Percentiles rank a stretch among this genome's conserved stretches.
Conservation (phyloP, 2,329 filamentous ascomycete species). For the Tolypocladium amazonense region DNA sequence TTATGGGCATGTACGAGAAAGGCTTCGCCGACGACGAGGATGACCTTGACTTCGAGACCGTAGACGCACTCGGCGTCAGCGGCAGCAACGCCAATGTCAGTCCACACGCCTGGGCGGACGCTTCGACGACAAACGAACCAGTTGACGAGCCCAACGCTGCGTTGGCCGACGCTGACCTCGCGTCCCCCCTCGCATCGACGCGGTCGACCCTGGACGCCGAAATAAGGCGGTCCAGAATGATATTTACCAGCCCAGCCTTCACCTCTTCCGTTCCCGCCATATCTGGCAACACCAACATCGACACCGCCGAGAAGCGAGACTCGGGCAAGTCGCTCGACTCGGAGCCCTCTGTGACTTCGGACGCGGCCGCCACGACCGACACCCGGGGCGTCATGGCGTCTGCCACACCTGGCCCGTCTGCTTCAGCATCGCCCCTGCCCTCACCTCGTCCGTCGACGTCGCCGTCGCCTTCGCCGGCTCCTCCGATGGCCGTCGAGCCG, state of each 20-base stretch:
- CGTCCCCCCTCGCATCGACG: slow-evolving; percentile 8
- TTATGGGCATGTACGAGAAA: slow-evolving; percentile 60
- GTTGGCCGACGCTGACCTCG: slow-evolving; percentile 8
- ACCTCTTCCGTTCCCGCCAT: slow-evolving; percentile 28
- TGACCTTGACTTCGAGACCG: background rate
- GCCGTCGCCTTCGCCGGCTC: slow-evolving; percentile 5
- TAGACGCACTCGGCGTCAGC: background rate
- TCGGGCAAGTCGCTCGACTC: slow-evolving; percentile 39
- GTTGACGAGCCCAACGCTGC: slow-evolving; percentile 1
- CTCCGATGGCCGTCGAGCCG: slow-evolving; percentile 21
- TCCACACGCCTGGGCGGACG: slow-evolving; percentile 4
- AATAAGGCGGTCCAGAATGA: slow-evolving; percentile 28
- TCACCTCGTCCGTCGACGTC: slow-evolving; percentile 6
- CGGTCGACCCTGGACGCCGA: slow-evolving; percentile 24
- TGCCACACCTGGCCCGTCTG: background rate
- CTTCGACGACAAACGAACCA: slow-evolving; percentile 1
- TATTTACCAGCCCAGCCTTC: slow-evolving; percentile 27
- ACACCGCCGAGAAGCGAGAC: slow-evolving; percentile 31
- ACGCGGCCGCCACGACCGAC: slow-evolving; percentile 6
- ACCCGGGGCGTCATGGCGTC: background rate
- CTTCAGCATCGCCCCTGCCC: slow-evolving; percentile 4
- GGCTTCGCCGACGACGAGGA: slow-evolving; percentile 39
- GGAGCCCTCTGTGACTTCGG: slow-evolving; percentile 15
- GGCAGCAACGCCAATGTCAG: background rate
- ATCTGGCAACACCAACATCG: slow-evolving; percentile 16